A percentile compares a stretch with the other conserved stretches of the same genome.
Evolutionary conservation across 164 flowering plant species (phyloP).

Genomic region (Magnolia kwangsiensis): DNA sequence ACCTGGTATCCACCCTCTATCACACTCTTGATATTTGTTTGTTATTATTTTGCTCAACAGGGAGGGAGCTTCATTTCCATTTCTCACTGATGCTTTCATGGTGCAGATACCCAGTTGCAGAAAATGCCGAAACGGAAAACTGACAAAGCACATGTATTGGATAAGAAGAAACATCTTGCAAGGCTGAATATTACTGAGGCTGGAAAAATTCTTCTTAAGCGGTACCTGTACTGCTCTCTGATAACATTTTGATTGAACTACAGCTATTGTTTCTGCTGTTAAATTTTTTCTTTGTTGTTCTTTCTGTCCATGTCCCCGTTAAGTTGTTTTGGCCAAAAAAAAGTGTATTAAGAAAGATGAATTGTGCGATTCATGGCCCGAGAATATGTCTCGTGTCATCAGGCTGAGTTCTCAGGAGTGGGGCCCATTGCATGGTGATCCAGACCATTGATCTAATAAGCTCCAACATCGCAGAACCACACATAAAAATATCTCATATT

Average conservation of each 20-base stretch:
- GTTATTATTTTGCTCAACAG: background rate
- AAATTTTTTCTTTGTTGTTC: too few species aligned
- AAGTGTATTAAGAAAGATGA: too few species aligned
- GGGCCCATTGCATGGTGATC: too few species aligned
- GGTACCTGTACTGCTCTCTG: conserved; percentile 33
- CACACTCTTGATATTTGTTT: too few species aligned
- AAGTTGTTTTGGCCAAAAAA: background rate
- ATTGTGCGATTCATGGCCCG: too few species aligned
- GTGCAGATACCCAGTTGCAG: conserved; percentile 91
- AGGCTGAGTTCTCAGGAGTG: too few species aligned
- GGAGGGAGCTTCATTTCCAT: background rate
- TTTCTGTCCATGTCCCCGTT: background rate
- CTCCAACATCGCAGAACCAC: too few species aligned
- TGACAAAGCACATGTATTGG: conserved; percentile 79
- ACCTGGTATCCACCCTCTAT: too few species aligned
- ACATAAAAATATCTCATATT: too few species aligned
- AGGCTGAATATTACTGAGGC: conserved; percentile 70
- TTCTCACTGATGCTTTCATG: conserved; percentile 14
- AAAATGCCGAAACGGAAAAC: conserved; percentile 95
- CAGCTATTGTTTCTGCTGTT: too few species aligned
- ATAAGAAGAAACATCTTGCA: conserved; percentile 84
- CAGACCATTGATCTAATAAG: too few species aligned
- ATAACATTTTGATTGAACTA: background rate
- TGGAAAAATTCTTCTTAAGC: conserved; percentile 79
- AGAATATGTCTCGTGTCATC: too few species aligned